phyloP scores from a whole-genome alignment of 805 yeast species.

The Schwanniomyces sp. region DNA sequence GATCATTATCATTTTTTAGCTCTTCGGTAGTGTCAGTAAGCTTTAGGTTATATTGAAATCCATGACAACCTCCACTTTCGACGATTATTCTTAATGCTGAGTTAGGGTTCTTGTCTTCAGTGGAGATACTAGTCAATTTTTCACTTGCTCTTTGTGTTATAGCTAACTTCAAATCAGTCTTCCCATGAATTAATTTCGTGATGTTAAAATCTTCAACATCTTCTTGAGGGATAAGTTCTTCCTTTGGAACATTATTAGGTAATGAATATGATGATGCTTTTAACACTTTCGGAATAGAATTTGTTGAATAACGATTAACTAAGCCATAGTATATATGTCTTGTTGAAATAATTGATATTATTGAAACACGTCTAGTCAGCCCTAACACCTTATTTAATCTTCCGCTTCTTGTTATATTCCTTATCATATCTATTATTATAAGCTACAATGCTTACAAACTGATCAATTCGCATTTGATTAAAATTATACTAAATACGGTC shows the following conservation, averaged over 20 bases:
- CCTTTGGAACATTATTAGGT: constrained; percentile 19
- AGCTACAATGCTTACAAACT: background rate
- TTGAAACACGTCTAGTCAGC: background rate
- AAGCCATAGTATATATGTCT: background rate
- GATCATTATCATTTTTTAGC: constrained; percentile 28
- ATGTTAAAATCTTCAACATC: constrained; percentile 29
- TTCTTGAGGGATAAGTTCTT: constrained; percentile 16
- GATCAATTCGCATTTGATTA: background rate
- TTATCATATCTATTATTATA: background rate
- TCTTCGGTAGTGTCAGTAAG: constrained; percentile 48
- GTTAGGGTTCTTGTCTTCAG: constrained; percentile 54
- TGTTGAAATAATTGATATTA: background rate
- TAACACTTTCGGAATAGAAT: constrained; percentile 16
- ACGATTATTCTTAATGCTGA: constrained; percentile 73
- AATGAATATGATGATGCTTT: constrained; percentile 28
- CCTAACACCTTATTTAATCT: background rate
- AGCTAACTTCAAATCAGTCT: constrained; percentile 41
- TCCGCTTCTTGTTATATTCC: background rate
- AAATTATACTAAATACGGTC: background rate
- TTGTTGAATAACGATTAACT: background rate
- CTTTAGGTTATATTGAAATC: constrained; percentile 84
- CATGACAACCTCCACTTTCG: constrained; percentile 98
- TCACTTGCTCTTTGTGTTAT: constrained; percentile 48
- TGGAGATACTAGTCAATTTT: constrained; percentile 54
- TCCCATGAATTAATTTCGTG: constrained; percentile 36